Evolutionary conservation across 768 basidiomycete genomes (phyloP).

Genomic region (Boletus reticuloceps): DNA sequence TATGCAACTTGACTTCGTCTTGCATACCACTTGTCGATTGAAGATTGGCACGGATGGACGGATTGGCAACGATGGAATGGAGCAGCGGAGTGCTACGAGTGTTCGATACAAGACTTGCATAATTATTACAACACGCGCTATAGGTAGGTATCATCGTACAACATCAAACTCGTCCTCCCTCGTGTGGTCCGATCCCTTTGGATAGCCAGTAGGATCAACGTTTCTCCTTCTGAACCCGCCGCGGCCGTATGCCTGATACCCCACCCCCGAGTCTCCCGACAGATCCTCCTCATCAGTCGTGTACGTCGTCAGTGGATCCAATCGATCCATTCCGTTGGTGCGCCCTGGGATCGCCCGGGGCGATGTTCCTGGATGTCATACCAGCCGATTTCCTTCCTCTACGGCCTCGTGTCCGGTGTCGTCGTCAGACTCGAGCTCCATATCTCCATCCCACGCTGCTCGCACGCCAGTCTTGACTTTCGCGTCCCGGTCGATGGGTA

Average conservation of each 20-base stretch:
- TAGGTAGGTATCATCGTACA: background rate
- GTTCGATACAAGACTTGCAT: background rate
- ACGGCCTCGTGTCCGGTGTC: slow-evolving; percentile 4
- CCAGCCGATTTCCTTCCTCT: slow-evolving; percentile 37
- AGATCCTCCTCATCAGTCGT: slow-evolving; percentile 45
- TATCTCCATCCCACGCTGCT: slow-evolving; percentile 42
- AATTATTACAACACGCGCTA: background rate
- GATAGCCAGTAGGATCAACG: slow-evolving; percentile 59
- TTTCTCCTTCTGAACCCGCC: slow-evolving; percentile 1
- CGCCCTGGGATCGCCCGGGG: slow-evolving; percentile 43
- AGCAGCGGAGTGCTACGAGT: background rate
- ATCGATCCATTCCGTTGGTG: slow-evolving; percentile 35
- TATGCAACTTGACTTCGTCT: too few species aligned
- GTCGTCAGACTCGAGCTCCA: slow-evolving; percentile 27
- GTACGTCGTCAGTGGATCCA: slow-evolving; percentile 44
- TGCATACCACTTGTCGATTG: too few species aligned
- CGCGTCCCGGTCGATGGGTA: slow-evolving; percentile 11
- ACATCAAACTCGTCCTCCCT: slow-evolving; percentile 14
- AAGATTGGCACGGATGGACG: too few species aligned
- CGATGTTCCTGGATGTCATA: slow-evolving; percentile 52
- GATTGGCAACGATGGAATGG: too few species aligned
- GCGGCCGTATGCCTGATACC: slow-evolving; percentile 22
- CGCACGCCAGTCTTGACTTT: slow-evolving; percentile 26
- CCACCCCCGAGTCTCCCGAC: too few species aligned
- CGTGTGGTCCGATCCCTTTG: slow-evolving; percentile 40